phyloP scores from a whole-genome alignment of 495 filamentous ascomycete species.

The Aspergillus avenaceus region DNA sequence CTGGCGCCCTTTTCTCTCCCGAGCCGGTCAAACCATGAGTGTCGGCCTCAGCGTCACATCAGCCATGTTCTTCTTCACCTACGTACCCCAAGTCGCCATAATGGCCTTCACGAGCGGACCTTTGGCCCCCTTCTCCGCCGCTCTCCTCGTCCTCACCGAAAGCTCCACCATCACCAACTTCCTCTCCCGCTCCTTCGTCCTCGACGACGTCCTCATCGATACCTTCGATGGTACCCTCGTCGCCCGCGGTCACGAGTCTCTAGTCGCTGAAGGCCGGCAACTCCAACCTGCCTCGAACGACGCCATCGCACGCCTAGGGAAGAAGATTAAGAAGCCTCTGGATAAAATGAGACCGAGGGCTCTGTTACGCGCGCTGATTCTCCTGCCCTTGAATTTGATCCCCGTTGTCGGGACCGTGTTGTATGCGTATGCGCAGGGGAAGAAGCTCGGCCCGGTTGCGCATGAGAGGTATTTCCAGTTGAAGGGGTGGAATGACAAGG shows the following conservation, averaged over 20 bases:
- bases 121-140: constrained; percentile 66
- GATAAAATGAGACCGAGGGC: constrained; percentile 58
- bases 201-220: constrained; percentile 78
- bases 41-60: constrained; percentile 68
- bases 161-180: constrained; percentile 73
- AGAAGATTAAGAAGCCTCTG: constrained; percentile 66
- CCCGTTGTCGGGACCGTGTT: constrained; percentile 79
- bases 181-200: constrained; percentile 68
- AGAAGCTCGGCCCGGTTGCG: constrained; percentile 43
- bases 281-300: constrained; percentile 49
- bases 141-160: constrained; percentile 76
- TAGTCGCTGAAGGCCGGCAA: constrained; percentile 71
- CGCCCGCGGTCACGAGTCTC: constrained; percentile 43
- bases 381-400: constrained; percentile 89
- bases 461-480: constrained; percentile 80
- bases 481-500: constrained; percentile 65
- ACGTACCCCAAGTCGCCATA: constrained; percentile 82
- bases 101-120: constrained; percentile 79
- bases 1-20: constrained; percentile 64
- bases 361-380: constrained; percentile 65
- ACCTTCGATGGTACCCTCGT: constrained; percentile 85
- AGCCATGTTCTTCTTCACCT: constrained; percentile 84
- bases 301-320: constrained; percentile 65
- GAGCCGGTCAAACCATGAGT: constrained; percentile 62
- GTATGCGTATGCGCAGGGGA: constrained; percentile 75